Evolutionary conservation across 164 flowering plant species (phyloP), one percentile per base, ranked within the genome.

Genomic region (Magnolia officinalis): DNA sequence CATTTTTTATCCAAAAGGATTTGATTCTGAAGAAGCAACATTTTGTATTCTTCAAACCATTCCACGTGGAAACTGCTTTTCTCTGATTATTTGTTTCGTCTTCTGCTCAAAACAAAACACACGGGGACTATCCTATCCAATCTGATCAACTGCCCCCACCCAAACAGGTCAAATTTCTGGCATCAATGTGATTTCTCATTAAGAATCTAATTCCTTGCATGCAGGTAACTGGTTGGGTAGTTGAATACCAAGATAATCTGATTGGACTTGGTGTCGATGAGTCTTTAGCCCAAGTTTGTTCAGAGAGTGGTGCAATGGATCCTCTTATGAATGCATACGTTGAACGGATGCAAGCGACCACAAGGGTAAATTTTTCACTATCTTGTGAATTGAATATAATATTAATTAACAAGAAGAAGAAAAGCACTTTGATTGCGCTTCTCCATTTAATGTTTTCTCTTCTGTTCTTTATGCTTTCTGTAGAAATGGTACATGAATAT

Each of bases 241-340:
- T 94, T 74, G 95, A 94, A 74, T 96, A 91, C 86, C 99, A 94
- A 90, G 97, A 96, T 4, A 92, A 86, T 86, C 80, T 96, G 76
- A 90, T 93, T 76, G 98, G 87, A 26, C 95, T 96, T 83, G 99
- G 99, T 70, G 98, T 96, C 81, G 99, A 96, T 76, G 98, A 94
- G 71, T 89, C 99, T 72, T 82, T 96, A 72, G 97, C 99, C 74
- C 99, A 96, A 91, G 99, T 96, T 80, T 94, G 98, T 83, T 96
- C 99, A 20, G 98, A 96, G 87, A 94, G 99, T 89, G 99, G 99
- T 82, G 84, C 99, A 58, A 90, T 96, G 99, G 99, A 96, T 86
- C 99, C 99, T 72, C 89, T 96, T 24, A 96, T 96, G 98, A 94
- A 96, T 81, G 85, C 98, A 72, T 96, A 96, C 84, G 94, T 96